phyloP scores from a whole-genome alignment of 352 stramenopile genomes.

The Peronospora farinosa region DNA sequence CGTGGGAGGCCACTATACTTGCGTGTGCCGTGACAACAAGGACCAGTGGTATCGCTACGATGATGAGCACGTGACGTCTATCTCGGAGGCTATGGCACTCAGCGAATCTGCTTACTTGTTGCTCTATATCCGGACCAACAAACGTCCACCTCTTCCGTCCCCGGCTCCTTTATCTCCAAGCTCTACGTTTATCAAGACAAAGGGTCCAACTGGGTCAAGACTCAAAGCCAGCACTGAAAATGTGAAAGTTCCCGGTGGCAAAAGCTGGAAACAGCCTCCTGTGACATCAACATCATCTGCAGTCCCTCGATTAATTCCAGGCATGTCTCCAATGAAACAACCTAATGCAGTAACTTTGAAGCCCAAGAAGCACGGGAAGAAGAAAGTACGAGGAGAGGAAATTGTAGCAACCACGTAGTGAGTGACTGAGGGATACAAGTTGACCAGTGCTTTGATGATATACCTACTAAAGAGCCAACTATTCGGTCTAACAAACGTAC shows the following conservation, averaged over 20 bases:
- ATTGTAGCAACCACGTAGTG: slow-evolving; percentile 12
- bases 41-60: slow-evolving; percentile 84
- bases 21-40: slow-evolving; percentile 80
- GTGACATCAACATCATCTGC: slow-evolving; percentile 3
- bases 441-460: too few species aligned
- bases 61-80: slow-evolving; percentile 74
- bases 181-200: slow-evolving; percentile 22
- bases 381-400: slow-evolving; percentile 23
- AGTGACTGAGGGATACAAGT: neutral
- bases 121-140: slow-evolving; percentile 71
- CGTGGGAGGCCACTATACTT: slow-evolving; percentile 79
- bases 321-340: slow-evolving; percentile 34
- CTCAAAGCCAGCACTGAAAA: slow-evolving; percentile 14
- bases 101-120: slow-evolving; percentile 74
- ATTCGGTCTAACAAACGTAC: too few species aligned
- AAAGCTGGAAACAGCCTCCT: slow-evolving; percentile 23
- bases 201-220: slow-evolving; percentile 11
- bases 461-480: too few species aligned
- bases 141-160: slow-evolving; percentile 15
- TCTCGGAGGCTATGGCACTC: slow-evolving; percentile 62
- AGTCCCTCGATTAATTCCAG: slow-evolving; percentile 26
- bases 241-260: slow-evolving; percentile 17
- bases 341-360: slow-evolving; percentile 18
- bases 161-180: slow-evolving; percentile 10
- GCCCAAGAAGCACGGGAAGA: slow-evolving; percentile 32